phyloP scores from a whole-genome alignment of 2,329 filamentous ascomycete genomes.

The Colletotrichum sojae region DNA sequence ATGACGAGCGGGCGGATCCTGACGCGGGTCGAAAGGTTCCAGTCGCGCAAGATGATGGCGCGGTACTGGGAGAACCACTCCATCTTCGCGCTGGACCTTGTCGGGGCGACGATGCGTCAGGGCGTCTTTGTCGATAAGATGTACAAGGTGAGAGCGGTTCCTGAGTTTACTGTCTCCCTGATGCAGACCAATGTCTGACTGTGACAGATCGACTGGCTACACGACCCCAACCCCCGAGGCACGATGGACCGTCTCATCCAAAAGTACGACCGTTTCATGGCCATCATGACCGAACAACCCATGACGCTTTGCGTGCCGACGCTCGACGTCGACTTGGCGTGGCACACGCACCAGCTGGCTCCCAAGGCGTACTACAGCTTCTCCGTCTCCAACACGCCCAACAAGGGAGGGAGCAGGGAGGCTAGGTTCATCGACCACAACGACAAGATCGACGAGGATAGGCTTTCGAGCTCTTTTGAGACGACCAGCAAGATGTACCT shows the following conservation, averaged over 20 bases:
- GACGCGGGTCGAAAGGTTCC: conserved; percentile 4
- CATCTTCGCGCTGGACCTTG: conserved; percentile 75
- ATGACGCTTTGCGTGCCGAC: conserved; percentile 74
- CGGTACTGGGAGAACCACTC: conserved; percentile 79
- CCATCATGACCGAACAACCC: conserved; percentile 67
- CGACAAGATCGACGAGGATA: conserved; percentile 82
- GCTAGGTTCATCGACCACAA: conserved; percentile 82
- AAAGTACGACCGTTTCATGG: conserved; percentile 77
- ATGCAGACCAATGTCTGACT: too few relatives aligned
- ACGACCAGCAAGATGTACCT: conserved; percentile 82
- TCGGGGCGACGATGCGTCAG: conserved; percentile 76
- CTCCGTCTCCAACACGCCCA: conserved; percentile 53
- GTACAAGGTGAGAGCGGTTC: conserved; percentile 63
- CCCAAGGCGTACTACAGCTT: conserved; percentile 74
- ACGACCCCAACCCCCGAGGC: conserved; percentile 73
- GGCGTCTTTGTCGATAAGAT: conserved; percentile 80
- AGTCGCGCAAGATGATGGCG: conserved; percentile 76
- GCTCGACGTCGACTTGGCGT: conserved; percentile 80
- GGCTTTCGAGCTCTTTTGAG: conserved; percentile 76
- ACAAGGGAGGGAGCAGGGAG: conserved; percentile 47
- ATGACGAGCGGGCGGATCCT: background rate
- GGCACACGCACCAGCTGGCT: conserved; percentile 85
- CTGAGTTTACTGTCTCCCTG: background rate
- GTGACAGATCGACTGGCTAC: conserved; percentile 78
- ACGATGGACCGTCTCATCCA: conserved; percentile 76